These are phyloP conservation scores for Pleochaeta shiraiana DNA, from an alignment of 2,329 filamentous ascomycete genomes.

Conservation along the genomic window DNA sequence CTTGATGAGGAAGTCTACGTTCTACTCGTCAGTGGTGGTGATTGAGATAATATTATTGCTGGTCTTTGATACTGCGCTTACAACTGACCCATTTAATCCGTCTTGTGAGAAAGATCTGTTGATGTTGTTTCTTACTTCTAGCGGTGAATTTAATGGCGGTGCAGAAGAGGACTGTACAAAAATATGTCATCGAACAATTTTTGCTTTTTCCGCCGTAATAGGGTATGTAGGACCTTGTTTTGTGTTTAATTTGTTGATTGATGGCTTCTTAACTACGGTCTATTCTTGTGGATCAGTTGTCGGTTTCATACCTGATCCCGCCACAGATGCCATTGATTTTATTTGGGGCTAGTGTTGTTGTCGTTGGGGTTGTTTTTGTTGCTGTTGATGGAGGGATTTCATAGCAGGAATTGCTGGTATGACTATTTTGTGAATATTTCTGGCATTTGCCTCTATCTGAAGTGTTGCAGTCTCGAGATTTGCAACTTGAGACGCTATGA, in stretches of 20 bases:
- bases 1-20: background rate
- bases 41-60: background rate
- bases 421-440: background rate
- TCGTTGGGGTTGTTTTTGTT: too few species aligned
- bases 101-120: background rate
- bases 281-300: background rate
- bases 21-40: slow-evolving; percentile 1
- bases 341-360: background rate
- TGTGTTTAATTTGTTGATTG: background rate
- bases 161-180: background rate
- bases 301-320: background rate
- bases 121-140: background rate
- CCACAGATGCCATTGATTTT: background rate
- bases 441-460: background rate
- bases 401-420: too few species aligned
- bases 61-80: background rate
- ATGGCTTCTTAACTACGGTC: background rate
- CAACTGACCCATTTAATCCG: background rate
- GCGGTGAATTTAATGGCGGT: background rate
- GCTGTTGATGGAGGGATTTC: too few species aligned
- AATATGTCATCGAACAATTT: background rate
- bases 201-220: background rate
- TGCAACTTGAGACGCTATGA: too few species aligned
- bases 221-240: background rate
- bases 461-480: too few species aligned